phyloP scores from a whole-genome alignment of 768 basidiomycete genomes.

The Naganishia randhawae region DNA sequence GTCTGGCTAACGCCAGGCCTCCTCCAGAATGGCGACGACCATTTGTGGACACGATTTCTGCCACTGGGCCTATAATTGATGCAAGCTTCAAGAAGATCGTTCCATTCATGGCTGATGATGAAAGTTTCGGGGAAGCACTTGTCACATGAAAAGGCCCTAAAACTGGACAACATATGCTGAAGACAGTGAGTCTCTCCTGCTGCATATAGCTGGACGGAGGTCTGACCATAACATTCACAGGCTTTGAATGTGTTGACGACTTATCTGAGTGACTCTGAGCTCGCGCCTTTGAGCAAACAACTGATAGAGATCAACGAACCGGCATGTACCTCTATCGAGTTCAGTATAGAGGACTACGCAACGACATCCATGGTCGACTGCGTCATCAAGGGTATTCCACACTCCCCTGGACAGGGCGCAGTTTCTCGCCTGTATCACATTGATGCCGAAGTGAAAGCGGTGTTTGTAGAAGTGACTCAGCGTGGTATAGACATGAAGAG shows the following conservation, averaged over 20 bases:
- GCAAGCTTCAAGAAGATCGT: constrained; percentile 62
- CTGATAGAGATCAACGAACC: constrained; percentile 88
- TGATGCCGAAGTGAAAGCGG: constrained; percentile 63
- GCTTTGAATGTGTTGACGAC: constrained; percentile 77
- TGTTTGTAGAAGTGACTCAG: constrained; percentile 64
- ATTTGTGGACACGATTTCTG: constrained; percentile 81
- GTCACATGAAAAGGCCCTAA: constrained; percentile 74
- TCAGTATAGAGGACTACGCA: constrained; percentile 70
- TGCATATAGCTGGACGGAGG: neutral
- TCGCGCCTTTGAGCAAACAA: constrained; percentile 62
- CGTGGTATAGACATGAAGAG: constrained; percentile 84
- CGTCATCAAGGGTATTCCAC: constrained; percentile 77
- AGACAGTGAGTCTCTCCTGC: constrained; percentile 56
- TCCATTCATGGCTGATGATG: constrained; percentile 95
- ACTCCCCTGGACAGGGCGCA: constrained; percentile 31
- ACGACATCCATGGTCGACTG: constrained; percentile 69
- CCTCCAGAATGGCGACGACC: constrained; percentile 88
- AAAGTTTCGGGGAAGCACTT: constrained; percentile 77
- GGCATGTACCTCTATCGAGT: constrained; percentile 73
- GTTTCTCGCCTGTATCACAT: constrained; percentile 68
- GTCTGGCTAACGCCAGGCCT: constrained; percentile 36
- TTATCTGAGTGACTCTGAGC: constrained; percentile 70
- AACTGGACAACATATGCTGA: constrained; percentile 65
- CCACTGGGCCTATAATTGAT: constrained; percentile 49
- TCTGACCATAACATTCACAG: constrained; percentile 49